Conservation (phyloP, 2,329 filamentous ascomycete genomes). For the Fusarium sp. region DNA sequence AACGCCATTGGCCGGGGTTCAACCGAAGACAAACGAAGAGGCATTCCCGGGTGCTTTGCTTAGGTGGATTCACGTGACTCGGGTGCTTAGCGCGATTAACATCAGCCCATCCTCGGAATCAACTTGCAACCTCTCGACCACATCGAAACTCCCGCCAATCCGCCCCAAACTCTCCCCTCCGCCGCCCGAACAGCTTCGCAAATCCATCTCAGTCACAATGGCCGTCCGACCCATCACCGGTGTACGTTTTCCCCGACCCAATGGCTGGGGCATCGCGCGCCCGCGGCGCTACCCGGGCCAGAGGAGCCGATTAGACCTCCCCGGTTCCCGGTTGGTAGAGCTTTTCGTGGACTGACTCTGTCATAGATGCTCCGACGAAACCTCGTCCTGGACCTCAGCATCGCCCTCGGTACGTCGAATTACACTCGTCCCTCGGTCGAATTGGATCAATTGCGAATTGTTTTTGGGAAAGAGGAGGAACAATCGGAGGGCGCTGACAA, state of each 20-base stretch:
- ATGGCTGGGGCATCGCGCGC: slow-evolving; percentile 43
- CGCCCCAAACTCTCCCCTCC: slow-evolving; percentile 37
- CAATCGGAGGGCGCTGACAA: slow-evolving; percentile 36
- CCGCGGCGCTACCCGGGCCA: slow-evolving; percentile 19
- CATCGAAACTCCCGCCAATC: slow-evolving; percentile 38
- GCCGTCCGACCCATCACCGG: slow-evolving; percentile 69
- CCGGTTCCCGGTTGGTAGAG: slow-evolving; percentile 19
- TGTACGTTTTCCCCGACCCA: slow-evolving; percentile 59
- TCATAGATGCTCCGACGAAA: slow-evolving; percentile 69
- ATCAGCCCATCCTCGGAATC: slow-evolving; percentile 48
- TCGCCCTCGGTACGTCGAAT: slow-evolving; percentile 65
- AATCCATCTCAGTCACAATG: slow-evolving; percentile 56
- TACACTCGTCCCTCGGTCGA: not conserved
- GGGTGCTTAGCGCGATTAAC: slow-evolving; percentile 49
- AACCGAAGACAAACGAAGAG: slow-evolving; percentile 26
- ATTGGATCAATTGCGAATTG: slow-evolving; percentile 12
- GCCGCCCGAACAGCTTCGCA: slow-evolving; percentile 36
- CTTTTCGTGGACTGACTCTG: slow-evolving; percentile 50
- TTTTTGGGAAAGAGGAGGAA: slow-evolving; percentile 21
- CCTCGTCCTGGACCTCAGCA: slow-evolving; percentile 67
- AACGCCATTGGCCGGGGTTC: slow-evolving; percentile 37
- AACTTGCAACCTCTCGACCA: slow-evolving; percentile 43
- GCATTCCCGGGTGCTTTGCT: slow-evolving; percentile 27
- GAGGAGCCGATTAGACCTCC: slow-evolving; percentile 24
- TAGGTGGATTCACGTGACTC: slow-evolving; percentile 32